Base-by-base conservation (phyloP, 805 yeast genomes). In the Kluyveromyces aestuarii region DNA sequence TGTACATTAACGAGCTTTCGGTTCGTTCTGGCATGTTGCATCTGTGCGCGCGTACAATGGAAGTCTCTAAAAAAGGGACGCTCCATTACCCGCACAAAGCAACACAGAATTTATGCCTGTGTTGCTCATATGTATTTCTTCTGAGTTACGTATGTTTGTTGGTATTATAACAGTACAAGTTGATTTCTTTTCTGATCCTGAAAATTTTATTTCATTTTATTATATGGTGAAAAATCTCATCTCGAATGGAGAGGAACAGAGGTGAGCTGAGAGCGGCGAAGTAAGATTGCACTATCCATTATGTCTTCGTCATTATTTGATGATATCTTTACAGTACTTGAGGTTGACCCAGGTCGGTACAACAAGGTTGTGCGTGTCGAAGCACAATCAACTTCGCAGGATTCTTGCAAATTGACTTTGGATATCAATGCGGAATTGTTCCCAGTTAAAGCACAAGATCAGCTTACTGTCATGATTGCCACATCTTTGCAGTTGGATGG, bases 341-440 rank as follows among this genome's bases (percentile, higher is more conserved):
- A 90, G 40, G 82, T 87, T 44, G 98, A 91, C 63, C 69, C 83
- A 35, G 96, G 87, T 44, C 81, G 96, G 64, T 91, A 91, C 73
- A 95, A 88, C 75, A 87, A 85, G 63, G 96, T 91, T 16, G 74
- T 87, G 19, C 86, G 99, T 61, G 78, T 91, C 58, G 86, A 86
- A 58, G 97, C 93, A 17, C 81, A 81, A 54, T 87, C 96, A 25
- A 84, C 90, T 41, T 81, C 96, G 35, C 69, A 66, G 48, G 69
- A 69, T 36, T 79, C 88, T 42, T 81, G 90, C 55, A 84, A 83
- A 58, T 77, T 91, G 62, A 85, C 95, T 6, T 74, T 91, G 55
- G 99, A 91, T 67, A 77, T 91, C 65, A 91, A 93, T 71, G 79
- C 87, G 41, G 99, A 91, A 64, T 74, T 93, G 55, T 91, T 88